Base-by-base conservation (phyloP, 1,139 yeast genomes). In the Meyerozyma athensensis region DNA sequence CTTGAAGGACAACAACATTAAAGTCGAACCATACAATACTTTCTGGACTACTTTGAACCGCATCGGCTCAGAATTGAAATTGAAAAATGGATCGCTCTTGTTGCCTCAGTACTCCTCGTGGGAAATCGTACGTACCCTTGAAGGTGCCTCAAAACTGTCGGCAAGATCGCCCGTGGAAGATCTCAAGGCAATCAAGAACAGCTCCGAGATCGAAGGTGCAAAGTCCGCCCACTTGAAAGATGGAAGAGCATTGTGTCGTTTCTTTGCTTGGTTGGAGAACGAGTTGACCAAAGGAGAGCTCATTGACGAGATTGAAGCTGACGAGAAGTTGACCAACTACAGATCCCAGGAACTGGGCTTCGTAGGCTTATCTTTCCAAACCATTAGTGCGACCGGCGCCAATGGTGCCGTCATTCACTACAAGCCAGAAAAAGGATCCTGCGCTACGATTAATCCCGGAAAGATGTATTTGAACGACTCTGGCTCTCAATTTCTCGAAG, bases 331-430 rank as follows among this genome's bases (percentile, higher is more conserved):
- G 39, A 65, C 76, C 13, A 77, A 75, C 47, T 79, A 86, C 55
- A 74, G 97, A 56, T 59, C 74, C 41, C 63, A 72, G 42, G 79
- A 79, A 51, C 66, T 66, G 37, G 64, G 81, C 48, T 94, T 82
- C 57, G 76, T 72, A 39, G 97, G 96, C 1, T 77, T 86, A 39
- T 86, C 97, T 1, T 94, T 92, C 57, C 90, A 84, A 42, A 89
- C 97, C 0, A 92, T 94, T 34, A 85, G 96, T 37, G 84, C 97
- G 1, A 79, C 95, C 0, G 98, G 98, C 4, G 74, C 95, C 9
- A 92, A 90, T 57, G 95, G 96, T 5, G 95, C 98, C 0, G 72
- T 92, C 9, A 87, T 94, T 45, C 99, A 94, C 59, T 94, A 94
- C 59, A 67, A 85, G 14, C 98, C 96, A n/a, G 48, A 53, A 6